Percentiles rank a stretch among this genome's conserved stretches.
Conservation (phyloP, 1,139 yeast genomes). For the Hansenula lynferdii region DNA sequence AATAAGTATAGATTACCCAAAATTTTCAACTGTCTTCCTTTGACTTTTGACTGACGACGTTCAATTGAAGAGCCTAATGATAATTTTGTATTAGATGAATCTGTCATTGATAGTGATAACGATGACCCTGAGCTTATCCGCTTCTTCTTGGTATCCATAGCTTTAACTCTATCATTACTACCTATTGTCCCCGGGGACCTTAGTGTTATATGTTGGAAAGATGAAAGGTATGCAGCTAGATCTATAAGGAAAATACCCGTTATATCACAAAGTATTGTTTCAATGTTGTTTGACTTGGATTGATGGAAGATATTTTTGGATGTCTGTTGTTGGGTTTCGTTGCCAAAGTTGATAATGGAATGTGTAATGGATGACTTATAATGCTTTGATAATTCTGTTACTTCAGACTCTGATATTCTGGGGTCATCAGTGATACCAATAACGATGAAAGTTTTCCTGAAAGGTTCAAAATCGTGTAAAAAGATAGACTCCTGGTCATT, state of each 20-base stretch:
- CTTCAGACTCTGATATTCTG: conserved; percentile 27
- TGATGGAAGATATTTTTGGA: conserved; percentile 15
- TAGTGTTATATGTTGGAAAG: conserved; percentile 65
- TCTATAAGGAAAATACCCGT: conserved; percentile 58
- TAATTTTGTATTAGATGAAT: conserved; percentile 23
- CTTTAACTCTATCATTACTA: conserved; percentile 12
- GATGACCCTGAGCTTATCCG: conserved; percentile 21
- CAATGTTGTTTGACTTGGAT: conserved; percentile 32
- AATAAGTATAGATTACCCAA: conserved; percentile 72
- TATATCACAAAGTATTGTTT: conserved; percentile 70
- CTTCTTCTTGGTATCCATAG: conserved; percentile 13
- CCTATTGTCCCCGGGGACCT: conserved; percentile 69
- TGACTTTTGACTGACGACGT: conserved; percentile 49
- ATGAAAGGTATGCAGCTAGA: conserved; percentile 63
- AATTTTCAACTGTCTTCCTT: conserved; percentile 73
- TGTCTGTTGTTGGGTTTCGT: conserved; percentile 3
- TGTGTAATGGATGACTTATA: conserved; percentile 64
- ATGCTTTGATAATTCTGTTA: conserved; percentile 33
- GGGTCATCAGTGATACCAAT: conserved; percentile 46
- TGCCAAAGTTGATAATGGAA: conserved; percentile 54
- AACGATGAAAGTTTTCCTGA: conserved; percentile 64
- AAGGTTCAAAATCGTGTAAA: conserved; percentile 86
- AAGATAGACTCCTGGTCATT: conserved; percentile 58
- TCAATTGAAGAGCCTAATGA: conserved; percentile 33
- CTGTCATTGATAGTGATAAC: conserved; percentile 20